Percentiles rank a stretch among this genome's conserved stretches.
Evolutionary conservation across 305 asterid genomes (phyloP).

Genomic region (Solanum hybrid): DNA sequence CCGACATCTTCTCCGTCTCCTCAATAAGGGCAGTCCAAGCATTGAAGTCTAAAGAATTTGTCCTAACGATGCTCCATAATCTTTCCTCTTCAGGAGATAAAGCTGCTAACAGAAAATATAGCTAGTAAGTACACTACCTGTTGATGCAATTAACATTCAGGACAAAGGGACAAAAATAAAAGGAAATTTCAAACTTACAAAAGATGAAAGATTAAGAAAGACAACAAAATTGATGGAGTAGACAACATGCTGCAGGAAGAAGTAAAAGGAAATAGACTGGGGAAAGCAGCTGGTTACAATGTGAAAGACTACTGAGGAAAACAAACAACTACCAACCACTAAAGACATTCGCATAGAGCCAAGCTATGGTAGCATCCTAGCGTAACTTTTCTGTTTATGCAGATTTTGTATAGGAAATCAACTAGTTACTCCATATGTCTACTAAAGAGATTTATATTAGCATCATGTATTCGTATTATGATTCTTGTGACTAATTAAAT

Average conservation of each 20-base stretch:
- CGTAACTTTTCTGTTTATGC: not conserved
- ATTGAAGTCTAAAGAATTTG: constrained; percentile 78
- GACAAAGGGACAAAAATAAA: not conserved
- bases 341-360: not conserved
- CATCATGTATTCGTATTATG: not conserved
- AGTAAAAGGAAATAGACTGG: not conserved
- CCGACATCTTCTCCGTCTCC: constrained; percentile 82
- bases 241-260: not conserved
- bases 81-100: constrained; percentile 89
- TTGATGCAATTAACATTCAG: not conserved
- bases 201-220: not conserved
- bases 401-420: not conserved
- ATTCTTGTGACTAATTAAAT: not conserved
- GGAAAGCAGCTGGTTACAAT: not conserved
- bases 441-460: not conserved
- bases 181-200: not conserved
- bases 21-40: constrained; percentile 95
- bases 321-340: not conserved
- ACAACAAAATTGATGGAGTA: not conserved
- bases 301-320: not conserved
- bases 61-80: constrained; percentile 82
- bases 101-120: constrained; percentile 30
- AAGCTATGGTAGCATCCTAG: not conserved
- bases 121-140: not conserved
- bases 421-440: not conserved